Conservation (phyloP, 306 rosid genomes). For the Prosopis cineraria region DNA sequence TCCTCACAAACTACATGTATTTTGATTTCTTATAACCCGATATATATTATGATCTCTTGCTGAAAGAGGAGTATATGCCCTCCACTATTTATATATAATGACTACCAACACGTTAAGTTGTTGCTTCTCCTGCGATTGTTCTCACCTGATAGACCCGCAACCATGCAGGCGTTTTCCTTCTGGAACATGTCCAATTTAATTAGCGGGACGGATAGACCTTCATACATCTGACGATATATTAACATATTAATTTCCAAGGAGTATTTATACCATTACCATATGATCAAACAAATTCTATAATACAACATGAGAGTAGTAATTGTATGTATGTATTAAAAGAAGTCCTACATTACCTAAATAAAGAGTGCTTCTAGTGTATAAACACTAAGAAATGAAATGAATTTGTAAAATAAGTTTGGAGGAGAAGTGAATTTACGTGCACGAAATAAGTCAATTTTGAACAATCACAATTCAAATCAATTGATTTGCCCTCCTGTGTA, state of each 20-base stretch:
- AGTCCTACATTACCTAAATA: no score
- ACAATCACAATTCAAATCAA: no score
- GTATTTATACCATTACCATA: background rate
- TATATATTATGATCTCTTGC: background rate
- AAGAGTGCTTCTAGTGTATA: no score
- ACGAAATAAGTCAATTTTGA: no score
- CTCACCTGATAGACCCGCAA: background rate
- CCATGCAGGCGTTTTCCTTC: no score
- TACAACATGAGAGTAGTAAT: background rate
- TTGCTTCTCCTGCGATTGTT: background rate
- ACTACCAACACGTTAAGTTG: conserved; percentile 20
- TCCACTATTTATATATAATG: background rate
- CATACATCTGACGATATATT: background rate
- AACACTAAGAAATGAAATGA: no score
- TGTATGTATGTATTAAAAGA: no score
- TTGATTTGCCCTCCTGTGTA: no score
- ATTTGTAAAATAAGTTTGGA: no score
- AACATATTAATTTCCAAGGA: background rate
- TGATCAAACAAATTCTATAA: background rate
- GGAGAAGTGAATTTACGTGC: no score
- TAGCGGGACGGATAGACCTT: no score
- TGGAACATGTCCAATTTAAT: background rate
- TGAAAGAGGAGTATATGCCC: background rate
- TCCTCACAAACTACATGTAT: background rate
- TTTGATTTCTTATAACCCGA: background rate